Base-by-base conservation (phyloP, 1,284 basidiomycete species). In the Ganoderma lucidum region DNA sequence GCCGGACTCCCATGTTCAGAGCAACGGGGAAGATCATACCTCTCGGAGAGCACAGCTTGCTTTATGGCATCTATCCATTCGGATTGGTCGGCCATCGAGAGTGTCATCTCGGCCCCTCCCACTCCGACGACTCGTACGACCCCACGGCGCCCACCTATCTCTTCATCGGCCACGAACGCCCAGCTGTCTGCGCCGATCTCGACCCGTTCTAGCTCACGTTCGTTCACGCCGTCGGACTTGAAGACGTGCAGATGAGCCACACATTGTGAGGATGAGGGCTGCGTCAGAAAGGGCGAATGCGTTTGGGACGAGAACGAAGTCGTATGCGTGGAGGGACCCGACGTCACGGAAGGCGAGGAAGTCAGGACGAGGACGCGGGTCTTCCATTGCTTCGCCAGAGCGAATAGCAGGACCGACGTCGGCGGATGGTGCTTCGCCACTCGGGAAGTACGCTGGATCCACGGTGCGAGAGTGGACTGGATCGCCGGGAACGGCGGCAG, bases 311-410 rank as follows among this genome's bases (percentile, higher is more conserved):
- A 65, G 62, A 74, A 72, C n/a, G 64, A 70, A 0, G 74, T 66
- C 8, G 81, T 71, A 5, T 79, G 76, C 0, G 81, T 75, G 17
- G 85, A 83, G 19, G 86, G 75, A 5, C 71, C 68, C 15, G 68
- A 67, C 35, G 62, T 28, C 39, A 63, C n/a, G 6, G 64, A 63
- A 14, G 72, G 72, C 6, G 82, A 81, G 10, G 78, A 83, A 0
- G 92, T 90, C 61, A 94, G 82, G 30, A 93, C 80, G 69, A 94
- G 82, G 67, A 84, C 86, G 28, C 92, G 86, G 32, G 78, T 79
- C 75, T 91, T 92, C 92, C 92, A 94, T 73, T 90, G 90, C 75
- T 86, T 92, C 32, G 89, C 85, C 12, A 93, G 83, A 1, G 91
- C 88, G 71, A 90, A 91, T 68, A 90, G 87, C 59, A 92, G 86